Percentiles rank a stretch among this genome's conserved stretches.
phyloP scores from a whole-genome alignment of 2,329 filamentous ascomycete species.

The Ascochyta rabiei region DNA sequence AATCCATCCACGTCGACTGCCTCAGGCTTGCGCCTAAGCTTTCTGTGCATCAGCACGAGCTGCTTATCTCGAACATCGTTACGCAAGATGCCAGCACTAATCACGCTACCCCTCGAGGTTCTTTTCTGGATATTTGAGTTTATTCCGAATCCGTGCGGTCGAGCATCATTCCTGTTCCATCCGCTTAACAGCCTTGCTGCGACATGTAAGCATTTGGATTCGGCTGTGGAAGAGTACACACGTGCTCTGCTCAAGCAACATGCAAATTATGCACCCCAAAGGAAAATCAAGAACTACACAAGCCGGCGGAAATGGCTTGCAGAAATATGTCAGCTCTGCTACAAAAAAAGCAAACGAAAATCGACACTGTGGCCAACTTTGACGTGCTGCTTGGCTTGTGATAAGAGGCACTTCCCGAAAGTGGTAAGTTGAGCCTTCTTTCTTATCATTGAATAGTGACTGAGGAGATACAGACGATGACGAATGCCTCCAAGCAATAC shows the following conservation, averaged over 20 bases:
- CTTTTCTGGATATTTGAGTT: constrained; percentile 38
- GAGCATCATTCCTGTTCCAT: constrained; percentile 9
- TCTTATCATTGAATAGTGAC: neutral
- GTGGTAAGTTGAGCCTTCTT: constrained; percentile 24
- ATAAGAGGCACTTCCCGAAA: constrained; percentile 34
- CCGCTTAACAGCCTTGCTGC: constrained; percentile 34
- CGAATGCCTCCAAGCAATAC: constrained; percentile 26
- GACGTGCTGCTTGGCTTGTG: constrained; percentile 38
- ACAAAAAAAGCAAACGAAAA: constrained; percentile 28
- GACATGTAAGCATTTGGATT: constrained; percentile 30
- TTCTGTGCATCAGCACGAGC: neutral
- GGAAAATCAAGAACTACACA: constrained; percentile 19
- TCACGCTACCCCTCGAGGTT: constrained; percentile 35
- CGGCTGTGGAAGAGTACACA: constrained; percentile 38
- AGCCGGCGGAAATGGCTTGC: constrained; percentile 35
- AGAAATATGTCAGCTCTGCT: constrained; percentile 37
- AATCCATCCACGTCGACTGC: neutral
- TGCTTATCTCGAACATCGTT: neutral
- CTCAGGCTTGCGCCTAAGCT: neutral
- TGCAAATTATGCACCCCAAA: constrained; percentile 24
- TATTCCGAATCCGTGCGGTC: constrained; percentile 11
- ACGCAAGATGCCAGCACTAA: constrained; percentile 23
- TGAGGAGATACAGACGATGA: constrained; percentile 36
- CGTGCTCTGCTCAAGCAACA: constrained; percentile 34
- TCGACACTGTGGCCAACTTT: constrained; percentile 31